phyloP scores from a whole-genome alignment of 1,284 basidiomycete genomes.

The Ceratobasidium sp. region DNA sequence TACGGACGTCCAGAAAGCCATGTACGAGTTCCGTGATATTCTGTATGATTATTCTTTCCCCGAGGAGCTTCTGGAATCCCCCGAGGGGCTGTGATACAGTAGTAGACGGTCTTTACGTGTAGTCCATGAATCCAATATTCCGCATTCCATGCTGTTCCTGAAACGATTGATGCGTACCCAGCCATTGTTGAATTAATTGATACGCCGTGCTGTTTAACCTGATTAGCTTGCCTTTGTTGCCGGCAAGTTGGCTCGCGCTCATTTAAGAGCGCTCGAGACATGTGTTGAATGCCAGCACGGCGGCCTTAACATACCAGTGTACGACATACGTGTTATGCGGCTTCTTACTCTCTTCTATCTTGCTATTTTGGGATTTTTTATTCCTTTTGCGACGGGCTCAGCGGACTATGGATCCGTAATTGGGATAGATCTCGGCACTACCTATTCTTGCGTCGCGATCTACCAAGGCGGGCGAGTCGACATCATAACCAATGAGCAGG shows the following conservation, averaged over 20 bases:
- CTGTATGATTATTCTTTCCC: constrained; percentile 11
- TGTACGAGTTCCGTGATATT: constrained; percentile 3
- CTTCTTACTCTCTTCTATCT: neutral
- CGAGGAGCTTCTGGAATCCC: neutral
- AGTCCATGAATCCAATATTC: no score
- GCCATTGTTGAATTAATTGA: neutral
- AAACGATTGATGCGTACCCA: no score
- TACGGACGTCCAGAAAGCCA: neutral
- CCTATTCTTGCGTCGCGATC: constrained; percentile 5
- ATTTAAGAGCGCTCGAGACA: neutral
- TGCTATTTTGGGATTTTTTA: neutral
- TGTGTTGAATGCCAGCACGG: neutral
- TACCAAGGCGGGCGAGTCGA: constrained; percentile 4
- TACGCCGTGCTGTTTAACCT: neutral
- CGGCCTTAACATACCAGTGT: no score
- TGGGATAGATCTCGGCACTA: constrained; percentile 89
- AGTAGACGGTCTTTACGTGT: neutral
- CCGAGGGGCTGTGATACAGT: neutral
- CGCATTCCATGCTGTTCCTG: no score
- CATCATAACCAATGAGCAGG: neutral
- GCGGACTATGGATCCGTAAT: constrained; percentile 91
- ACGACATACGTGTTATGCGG: neutral
- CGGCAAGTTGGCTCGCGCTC: neutral
- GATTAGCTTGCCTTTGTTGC: neutral
- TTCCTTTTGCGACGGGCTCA: constrained; percentile 53